Conservation (phyloP, 2,329 filamentous ascomycete species). For the Fusarium sp. region DNA sequence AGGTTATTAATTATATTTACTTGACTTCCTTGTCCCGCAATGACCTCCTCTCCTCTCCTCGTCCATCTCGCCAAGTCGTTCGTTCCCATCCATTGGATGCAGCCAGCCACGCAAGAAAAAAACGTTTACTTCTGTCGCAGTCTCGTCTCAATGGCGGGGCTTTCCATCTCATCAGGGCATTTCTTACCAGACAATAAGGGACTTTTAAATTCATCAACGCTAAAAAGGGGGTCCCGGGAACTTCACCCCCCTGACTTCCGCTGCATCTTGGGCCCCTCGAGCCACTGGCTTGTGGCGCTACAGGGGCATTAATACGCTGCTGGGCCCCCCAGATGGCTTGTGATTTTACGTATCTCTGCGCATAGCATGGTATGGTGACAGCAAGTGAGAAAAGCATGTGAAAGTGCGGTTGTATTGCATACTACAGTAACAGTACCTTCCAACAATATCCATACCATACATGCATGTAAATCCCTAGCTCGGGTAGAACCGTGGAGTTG, state of each 20-base stretch:
- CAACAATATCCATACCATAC: constrained; percentile 3
- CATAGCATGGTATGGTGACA: neutral
- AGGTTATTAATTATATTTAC: neutral
- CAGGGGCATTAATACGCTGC: constrained; percentile 23
- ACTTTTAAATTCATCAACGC: constrained; percentile 16
- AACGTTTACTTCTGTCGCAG: constrained; percentile 8
- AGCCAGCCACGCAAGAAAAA: neutral
- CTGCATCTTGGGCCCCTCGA: constrained; percentile 15
- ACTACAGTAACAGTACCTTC: constrained; percentile 10
- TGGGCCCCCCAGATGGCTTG: constrained; percentile 9
- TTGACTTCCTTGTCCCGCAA: constrained; percentile 39
- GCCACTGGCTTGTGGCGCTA: constrained; percentile 35
- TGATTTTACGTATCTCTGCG: constrained; percentile 13
- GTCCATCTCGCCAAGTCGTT: constrained; percentile 29
- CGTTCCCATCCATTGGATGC: constrained; percentile 11
- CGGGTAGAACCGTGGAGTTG: constrained; percentile 32
- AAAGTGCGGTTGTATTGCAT: constrained; percentile 44
- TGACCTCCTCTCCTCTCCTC: constrained; percentile 15
- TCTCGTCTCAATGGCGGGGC: constrained; percentile 23
- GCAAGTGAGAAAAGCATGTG: constrained; percentile 37
- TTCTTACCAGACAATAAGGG: constrained; percentile 12
- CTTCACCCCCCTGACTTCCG: constrained; percentile 22
- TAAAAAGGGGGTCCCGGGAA: constrained; percentile 26
- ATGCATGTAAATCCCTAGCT: constrained; percentile 6
- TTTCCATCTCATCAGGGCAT: constrained; percentile 13